These are phyloP conservation scores for Symmetrospora coprosmae DNA, from an alignment of 768 basidiomycete species.

Conservation along the genomic window DNA sequence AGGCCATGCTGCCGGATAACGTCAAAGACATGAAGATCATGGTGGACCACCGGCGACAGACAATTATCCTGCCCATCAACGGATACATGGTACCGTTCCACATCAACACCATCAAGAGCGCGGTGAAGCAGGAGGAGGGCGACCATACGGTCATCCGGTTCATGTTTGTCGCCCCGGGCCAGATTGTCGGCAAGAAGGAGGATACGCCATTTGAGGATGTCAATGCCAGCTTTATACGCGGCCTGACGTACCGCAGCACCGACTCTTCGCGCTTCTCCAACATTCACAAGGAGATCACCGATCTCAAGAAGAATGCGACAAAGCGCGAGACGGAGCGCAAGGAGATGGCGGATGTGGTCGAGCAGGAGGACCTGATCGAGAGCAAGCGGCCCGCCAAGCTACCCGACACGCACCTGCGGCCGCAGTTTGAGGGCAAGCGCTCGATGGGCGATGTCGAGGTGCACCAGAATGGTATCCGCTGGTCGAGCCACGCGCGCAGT, in stretches of 20 bases:
- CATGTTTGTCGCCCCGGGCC: conserved; percentile 97
- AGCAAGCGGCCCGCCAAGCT: conserved; percentile 73
- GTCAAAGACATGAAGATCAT: conserved; percentile 72
- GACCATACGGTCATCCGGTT: conserved; percentile 87
- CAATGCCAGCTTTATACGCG: conserved; percentile 88
- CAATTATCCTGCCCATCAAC: conserved; percentile 79
- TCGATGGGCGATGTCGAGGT: conserved; percentile 96
- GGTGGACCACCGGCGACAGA: conserved; percentile 78
- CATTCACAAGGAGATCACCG: conserved; percentile 80
- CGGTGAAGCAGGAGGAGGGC: conserved; percentile 90
- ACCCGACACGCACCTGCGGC: conserved; percentile 81
- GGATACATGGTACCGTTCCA: conserved; percentile 96
- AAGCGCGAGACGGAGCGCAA: conserved; percentile 96
- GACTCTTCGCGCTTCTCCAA: conserved; percentile 79
- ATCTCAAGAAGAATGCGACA: conserved; percentile 88
- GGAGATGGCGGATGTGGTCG: conserved; percentile 93
- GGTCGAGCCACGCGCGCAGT: conserved; percentile 67
- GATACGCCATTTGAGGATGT: conserved; percentile 97
- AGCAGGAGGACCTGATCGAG: conserved; percentile 80
- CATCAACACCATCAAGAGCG: conserved; percentile 95
- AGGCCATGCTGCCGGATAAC: conserved; percentile 73
- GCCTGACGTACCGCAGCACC: conserved; percentile 78
- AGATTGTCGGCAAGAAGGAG: conserved; percentile 94
- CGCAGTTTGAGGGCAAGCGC: conserved; percentile 85
- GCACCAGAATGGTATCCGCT: conserved; percentile 90